Percentiles rank a stretch among this genome's conserved stretches.
These are phyloP conservation scores for Mycosarcoma maydis DNA, from an alignment of 1,284 basidiomycete genomes.

Conservation along the genomic window DNA sequence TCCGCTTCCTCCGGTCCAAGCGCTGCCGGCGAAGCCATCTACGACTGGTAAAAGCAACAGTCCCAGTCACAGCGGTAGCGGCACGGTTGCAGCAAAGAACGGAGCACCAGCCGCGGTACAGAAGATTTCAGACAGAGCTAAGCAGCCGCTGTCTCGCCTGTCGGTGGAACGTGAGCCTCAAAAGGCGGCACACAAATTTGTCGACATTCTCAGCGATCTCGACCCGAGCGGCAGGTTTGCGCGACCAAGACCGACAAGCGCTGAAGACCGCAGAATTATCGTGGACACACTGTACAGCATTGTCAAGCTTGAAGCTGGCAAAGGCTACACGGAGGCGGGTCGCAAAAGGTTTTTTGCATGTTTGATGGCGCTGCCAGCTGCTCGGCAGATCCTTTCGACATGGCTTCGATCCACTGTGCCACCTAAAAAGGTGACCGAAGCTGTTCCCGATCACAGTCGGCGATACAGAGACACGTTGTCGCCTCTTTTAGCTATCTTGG, in stretches of 20 bases:
- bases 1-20: conserved; percentile 26
- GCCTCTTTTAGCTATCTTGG: conserved; percentile 46
- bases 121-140: conserved; percentile 14
- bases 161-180: conserved; percentile 21
- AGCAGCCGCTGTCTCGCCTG: conserved; percentile 13
- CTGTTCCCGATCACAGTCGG: conserved; percentile 38
- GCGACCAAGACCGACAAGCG: conserved; percentile 10
- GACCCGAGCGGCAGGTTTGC: conserved; percentile 27
- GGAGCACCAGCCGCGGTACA: background rate
- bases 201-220: conserved; percentile 22
- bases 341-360: conserved; percentile 22
- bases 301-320: conserved; percentile 30
- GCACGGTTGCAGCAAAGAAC: background rate
- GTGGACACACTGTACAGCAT: conserved; percentile 23
- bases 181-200: conserved; percentile 17
- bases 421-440: conserved; percentile 34
- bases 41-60: background rate
- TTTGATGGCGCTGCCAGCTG: conserved; percentile 29
- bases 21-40: conserved; percentile 15
- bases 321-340: conserved; percentile 26
- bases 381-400: conserved; percentile 23
- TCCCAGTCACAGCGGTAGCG: background rate
- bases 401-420: conserved; percentile 35
- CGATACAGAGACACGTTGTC: conserved; percentile 39
- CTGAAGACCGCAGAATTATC: conserved; percentile 25